Evolutionary conservation across 805 yeast species (phyloP).

Genomic region (Lipomyces yamadae): DNA sequence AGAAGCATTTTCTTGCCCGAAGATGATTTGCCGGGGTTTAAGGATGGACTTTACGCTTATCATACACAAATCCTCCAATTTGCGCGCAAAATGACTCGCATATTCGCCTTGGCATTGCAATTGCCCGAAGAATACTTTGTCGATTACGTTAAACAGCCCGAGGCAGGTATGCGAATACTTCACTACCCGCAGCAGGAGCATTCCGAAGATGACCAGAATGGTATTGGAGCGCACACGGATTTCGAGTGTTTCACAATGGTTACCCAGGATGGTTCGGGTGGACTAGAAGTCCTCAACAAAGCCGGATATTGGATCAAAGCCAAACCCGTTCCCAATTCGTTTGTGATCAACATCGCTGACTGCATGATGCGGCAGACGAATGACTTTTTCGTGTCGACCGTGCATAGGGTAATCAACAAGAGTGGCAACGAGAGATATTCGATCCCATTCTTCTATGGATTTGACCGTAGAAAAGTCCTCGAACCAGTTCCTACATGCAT

Average conservation of each 20-base stretch:
- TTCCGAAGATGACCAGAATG: slow-evolving; percentile 42
- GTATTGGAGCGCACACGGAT: slow-evolving; percentile 52
- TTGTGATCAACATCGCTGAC: slow-evolving; percentile 51
- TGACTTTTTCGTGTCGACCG: slow-evolving; percentile 48
- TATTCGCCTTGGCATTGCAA: slow-evolving; percentile 45
- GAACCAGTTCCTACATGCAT: slow-evolving; percentile 39
- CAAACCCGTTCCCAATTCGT: slow-evolving; percentile 46
- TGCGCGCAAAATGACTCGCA: slow-evolving; percentile 41
- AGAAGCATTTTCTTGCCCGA: slow-evolving; percentile 43
- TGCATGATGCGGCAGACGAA: slow-evolving; percentile 49
- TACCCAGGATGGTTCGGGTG: slow-evolving; percentile 48
- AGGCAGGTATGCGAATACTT: slow-evolving; percentile 45
- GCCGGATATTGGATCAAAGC: slow-evolving; percentile 46
- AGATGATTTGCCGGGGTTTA: slow-evolving; percentile 41
- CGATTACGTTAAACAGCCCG: slow-evolving; percentile 40
- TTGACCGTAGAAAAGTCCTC: slow-evolving; percentile 37
- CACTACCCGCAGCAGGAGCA: slow-evolving; percentile 47
- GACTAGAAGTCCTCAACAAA: slow-evolving; percentile 48
- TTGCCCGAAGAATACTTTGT: slow-evolving; percentile 44
- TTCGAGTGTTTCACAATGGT: slow-evolving; percentile 48
- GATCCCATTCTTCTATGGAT: slow-evolving; percentile 44
- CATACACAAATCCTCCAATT: slow-evolving; percentile 40
- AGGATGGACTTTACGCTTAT: slow-evolving; percentile 39
- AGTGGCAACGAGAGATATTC: slow-evolving; percentile 48
- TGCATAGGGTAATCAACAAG: slow-evolving; percentile 49